Evolutionary conservation across 2,329 filamentous ascomycete species (phyloP), one percentile per base, ranked within the genome.

Genomic region (Pyrenochaeta sp.): DNA sequence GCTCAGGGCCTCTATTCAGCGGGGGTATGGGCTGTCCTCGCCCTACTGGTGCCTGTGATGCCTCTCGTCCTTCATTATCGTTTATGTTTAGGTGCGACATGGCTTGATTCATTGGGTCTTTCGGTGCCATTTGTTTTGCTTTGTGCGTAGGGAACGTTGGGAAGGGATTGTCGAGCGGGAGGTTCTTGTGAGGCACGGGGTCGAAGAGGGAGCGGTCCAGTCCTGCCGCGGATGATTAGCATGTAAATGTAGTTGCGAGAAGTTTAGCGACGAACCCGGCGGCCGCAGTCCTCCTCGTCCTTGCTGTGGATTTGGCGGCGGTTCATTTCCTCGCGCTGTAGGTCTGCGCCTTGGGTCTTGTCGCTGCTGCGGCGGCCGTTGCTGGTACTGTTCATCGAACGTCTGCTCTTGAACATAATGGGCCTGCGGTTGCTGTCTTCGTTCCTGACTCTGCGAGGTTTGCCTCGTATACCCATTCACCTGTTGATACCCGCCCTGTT

Each of bases 121-220:
- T 59, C 24, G 56, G 39, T 13, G 60, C 52, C 2, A 55, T 28
- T 47, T 58, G 66, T 34, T 58, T 59, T 15, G 46, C 59, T 46
- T 57, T 73, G 56, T 67, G 74, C 66, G 69, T 67, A 13, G 79
- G 79, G 61, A 84, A 83, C 0, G 75, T 72, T 6, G 82, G 82
- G 52, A 84, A 84, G 0, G 82, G 80, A 59, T 81, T 84, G 66
- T 84, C 82, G 59, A 75, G 73, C 8, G 74, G 62, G 22, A 73
- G 48, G 12, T 50, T 64, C 42, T 66, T 66, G n/a, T 72, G 71
- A 4, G 65, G 65, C 12, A 58, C 55, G n/a, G 72, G 72, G 39
- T 71, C 66, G 48, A 75, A 50, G 9, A 73, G 47, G 5, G 72
- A 68, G 49, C 75, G 72, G n/a, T 72, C 70, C 37, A 67, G 61